phyloP scores from a whole-genome alignment of 192 early-diverging fungal genomes.

The Chytriomyces sp. region DNA sequence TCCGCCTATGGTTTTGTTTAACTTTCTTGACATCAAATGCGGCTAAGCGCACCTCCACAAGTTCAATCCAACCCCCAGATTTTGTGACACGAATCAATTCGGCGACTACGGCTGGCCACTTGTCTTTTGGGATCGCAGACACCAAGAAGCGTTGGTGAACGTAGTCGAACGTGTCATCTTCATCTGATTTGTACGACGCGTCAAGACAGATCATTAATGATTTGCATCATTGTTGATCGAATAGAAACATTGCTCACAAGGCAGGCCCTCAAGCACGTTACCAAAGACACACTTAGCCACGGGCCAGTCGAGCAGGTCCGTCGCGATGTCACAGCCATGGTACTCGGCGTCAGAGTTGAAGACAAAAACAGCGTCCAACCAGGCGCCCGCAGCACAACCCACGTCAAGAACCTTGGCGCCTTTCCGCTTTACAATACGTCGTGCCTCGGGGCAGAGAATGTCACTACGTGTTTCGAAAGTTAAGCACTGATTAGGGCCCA shows the following conservation, averaged over 20 bases:
- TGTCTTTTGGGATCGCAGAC: conserved; percentile 38
- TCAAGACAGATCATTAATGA: neutral
- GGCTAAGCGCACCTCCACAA: no score
- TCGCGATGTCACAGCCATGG: neutral
- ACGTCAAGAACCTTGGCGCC: neutral
- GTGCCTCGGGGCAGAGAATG: neutral
- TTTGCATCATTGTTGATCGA: no score
- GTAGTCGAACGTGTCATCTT: conserved; percentile 53
- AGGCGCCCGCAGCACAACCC: neutral
- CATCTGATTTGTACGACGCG: conserved; percentile 15
- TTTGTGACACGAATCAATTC: conserved; percentile 56
- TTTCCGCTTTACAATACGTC: neutral
- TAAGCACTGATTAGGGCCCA: no score
- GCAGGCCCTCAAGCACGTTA: conserved; percentile 21
- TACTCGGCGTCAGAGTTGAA: neutral
- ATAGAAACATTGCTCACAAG: conserved; percentile 15
- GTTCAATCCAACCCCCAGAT: conserved; percentile 56
- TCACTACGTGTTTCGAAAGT: neutral
- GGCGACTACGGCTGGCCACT: conserved; percentile 46
- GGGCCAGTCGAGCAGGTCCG: neutral
- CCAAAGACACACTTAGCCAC: neutral
- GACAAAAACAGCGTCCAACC: neutral
- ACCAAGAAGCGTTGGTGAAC: conserved; percentile 49
- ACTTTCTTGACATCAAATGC: no score
- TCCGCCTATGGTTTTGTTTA: no score